Conservation (phyloP, 1,284 basidiomycete species). For the Sphagnurus paluster region DNA sequence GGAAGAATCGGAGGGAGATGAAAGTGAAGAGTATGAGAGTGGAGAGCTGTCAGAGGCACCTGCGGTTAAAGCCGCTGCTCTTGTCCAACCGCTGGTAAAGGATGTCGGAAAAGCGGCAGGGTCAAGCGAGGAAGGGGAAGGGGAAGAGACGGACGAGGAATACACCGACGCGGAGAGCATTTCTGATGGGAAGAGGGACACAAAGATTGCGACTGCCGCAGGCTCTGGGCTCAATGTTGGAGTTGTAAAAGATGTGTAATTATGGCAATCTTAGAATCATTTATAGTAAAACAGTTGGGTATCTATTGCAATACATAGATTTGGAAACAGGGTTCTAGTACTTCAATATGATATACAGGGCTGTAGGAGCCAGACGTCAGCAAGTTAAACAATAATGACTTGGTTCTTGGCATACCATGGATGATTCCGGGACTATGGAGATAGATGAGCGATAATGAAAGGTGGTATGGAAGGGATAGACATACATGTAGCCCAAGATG, state of each 20-base stretch:
- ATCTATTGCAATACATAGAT: no score
- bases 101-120: no score
- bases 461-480: slow-evolving; percentile 13
- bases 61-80: no score
- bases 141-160: background rate
- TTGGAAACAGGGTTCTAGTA: slow-evolving; percentile 27
- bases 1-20: background rate
- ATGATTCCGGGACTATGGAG: slow-evolving; percentile 67
- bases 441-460: slow-evolving; percentile 3
- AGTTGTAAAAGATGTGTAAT: no score
- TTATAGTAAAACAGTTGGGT: slow-evolving; percentile 9
- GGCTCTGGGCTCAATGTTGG: slow-evolving; percentile 9
- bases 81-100: no score
- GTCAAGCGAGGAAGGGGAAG: background rate
- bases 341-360: slow-evolving; percentile 74
- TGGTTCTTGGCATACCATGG: slow-evolving; percentile 49
- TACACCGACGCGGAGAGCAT: background rate
- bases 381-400: slow-evolving; percentile 1
- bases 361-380: slow-evolving; percentile 31
- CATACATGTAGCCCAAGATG: slow-evolving; percentile 68
- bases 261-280: background rate
- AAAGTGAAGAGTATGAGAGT: no score
- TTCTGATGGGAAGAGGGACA: no score
- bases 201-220: slow-evolving; percentile 1
- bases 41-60: no score